Evolutionary conservation across 306 rosid genomes (phyloP).

Genomic region (Rubus parviflorus): DNA sequence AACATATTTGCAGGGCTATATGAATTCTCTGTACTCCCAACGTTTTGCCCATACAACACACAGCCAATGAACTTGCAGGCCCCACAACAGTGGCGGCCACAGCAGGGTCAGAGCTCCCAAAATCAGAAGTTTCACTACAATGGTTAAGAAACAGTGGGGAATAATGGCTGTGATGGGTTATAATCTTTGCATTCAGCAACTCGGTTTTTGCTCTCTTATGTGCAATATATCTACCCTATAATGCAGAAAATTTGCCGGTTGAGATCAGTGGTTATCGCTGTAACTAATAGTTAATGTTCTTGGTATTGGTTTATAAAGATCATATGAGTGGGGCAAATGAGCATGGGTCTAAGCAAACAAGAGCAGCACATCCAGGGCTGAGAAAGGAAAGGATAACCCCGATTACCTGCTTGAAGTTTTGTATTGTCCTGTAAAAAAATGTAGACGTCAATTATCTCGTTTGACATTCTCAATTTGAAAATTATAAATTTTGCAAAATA

Average conservation of each 20-base stretch:
- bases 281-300: conserved; percentile 33
- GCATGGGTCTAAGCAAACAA: conserved; percentile 50
- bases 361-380: conserved; percentile 73
- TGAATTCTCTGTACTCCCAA: conserved; percentile 94
- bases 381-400: conserved; percentile 73
- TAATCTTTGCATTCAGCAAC: conserved; percentile 82
- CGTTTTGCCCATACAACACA: conserved; percentile 91
- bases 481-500: no score
- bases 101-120: conserved; percentile 78
- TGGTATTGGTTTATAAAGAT: conserved; percentile 49
- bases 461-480: no score
- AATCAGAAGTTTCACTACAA: conserved; percentile 89
- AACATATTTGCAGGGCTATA: conserved; percentile 53
- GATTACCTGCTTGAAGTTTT: conserved; percentile 66
- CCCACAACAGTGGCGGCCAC: conserved; percentile 80
- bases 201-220: conserved; percentile 79
- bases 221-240: conserved; percentile 56
- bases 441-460: no score
- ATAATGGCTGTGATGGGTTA: conserved; percentile 80
- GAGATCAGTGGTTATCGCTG: conserved; percentile 36
- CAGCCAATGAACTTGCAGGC: conserved; percentile 83
- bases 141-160: conserved; percentile 60
- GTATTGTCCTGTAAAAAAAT: conserved; percentile 45
- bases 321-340: conserved; percentile 47
- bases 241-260: conserved; percentile 44